Conservation (phyloP, 805 yeast species). For the Yarrowia phangngaensis region DNA sequence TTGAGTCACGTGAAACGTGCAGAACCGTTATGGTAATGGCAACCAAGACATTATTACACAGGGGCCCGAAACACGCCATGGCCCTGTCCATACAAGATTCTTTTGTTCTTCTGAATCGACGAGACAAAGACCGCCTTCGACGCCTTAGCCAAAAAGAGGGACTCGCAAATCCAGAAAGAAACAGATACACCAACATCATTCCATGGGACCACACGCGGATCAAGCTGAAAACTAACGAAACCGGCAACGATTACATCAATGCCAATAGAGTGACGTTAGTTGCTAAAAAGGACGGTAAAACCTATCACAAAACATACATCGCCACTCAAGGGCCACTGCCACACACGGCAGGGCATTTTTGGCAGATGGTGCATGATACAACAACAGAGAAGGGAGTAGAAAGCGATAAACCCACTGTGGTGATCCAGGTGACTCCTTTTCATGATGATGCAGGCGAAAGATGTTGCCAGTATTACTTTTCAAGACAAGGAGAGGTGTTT, state of each 20-base stretch:
- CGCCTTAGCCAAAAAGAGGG: conserved; percentile 17
- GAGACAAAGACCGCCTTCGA: conserved; percentile 4
- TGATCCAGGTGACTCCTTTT: conserved; percentile 74
- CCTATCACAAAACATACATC: conserved; percentile 42
- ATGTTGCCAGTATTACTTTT: conserved; percentile 68
- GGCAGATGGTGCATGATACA: conserved; percentile 58
- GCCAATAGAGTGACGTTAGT: conserved; percentile 67
- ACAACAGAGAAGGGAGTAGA: conserved; percentile 43
- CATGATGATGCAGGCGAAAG: conserved; percentile 63
- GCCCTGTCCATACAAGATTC: conserved; percentile 3
- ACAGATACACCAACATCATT: conserved; percentile 59
- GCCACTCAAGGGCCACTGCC: conserved; percentile 88
- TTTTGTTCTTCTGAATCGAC: neutral
- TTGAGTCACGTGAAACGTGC: conserved; percentile 22
- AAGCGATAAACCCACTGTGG: conserved; percentile 59
- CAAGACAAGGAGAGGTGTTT: neutral
- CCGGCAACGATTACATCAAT: conserved; percentile 64
- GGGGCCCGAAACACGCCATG: neutral
- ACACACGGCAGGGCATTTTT: conserved; percentile 75
- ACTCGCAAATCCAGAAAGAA: conserved; percentile 39
- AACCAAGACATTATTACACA: too few relatives aligned
- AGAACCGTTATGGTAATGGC: too few relatives aligned
- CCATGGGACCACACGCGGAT: conserved; percentile 66
- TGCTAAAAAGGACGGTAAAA: conserved; percentile 30
- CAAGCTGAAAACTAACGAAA: conserved; percentile 35